Base-by-base conservation (phyloP, 352 stramenopile genomes). In the Pythium brassicae region DNA sequence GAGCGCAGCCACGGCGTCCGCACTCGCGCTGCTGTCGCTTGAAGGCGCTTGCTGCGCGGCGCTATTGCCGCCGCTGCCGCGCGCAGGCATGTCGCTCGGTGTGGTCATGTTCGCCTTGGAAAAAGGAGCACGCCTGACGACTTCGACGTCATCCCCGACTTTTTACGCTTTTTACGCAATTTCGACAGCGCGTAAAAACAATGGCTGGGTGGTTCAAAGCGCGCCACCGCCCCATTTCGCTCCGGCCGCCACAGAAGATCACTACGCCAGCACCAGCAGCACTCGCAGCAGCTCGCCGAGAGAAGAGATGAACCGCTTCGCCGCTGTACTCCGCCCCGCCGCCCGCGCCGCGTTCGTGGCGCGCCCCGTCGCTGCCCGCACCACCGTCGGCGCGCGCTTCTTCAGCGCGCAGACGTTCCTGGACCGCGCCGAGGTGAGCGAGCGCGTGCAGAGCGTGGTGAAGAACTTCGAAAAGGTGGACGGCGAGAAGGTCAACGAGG, bases 391-490 rank as follows among this genome's bases (percentile, higher is more conserved):
- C 50, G 68, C 66, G 55, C 78, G 80, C 57, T 92, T 90, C 67
- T 87, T 90, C 71, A 87, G 76, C 70, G 78, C 81, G 57, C 85
- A 94, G 72, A 94, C 85, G 26, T 94, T 94, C 72, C 68, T 94
- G 55, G 85, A 94, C 74, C 80, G 85, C 63, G 68, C 79, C 57
- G 97, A 99, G 78, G 97, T 99, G 45, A 97, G 89, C 58, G 96
- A 98, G 51, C 94, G 97, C 53, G 96, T 99, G 62, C 74, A 99
- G 45, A 71, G 80, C 59, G 97, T 99, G 48, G 88, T 99, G 65
- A 99, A 99, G 89, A 99, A 98, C 76, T 99, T 99, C 72, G 97
- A 99, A 68, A 99, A 99, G 88, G 97, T 99, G 37, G 92, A 99
- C 65, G 71, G 75, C 37, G 78, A 89, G 61, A 98, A 98, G 79